Evolutionary conservation across 306 rosid species (phyloP).

Genomic region (Inga laurina): DNA sequence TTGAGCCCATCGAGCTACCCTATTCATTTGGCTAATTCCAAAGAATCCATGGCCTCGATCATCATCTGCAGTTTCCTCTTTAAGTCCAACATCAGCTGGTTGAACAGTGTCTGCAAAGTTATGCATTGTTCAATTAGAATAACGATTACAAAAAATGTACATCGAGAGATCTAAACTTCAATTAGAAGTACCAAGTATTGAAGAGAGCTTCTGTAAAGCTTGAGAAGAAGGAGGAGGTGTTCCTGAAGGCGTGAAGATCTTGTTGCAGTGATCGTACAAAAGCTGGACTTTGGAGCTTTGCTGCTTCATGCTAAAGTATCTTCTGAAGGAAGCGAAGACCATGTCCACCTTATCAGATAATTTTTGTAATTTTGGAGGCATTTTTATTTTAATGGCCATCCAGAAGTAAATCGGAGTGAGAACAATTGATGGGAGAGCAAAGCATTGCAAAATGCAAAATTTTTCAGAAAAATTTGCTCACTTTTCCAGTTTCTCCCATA

Average conservation of each 20-base stretch:
- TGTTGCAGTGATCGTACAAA: constrained; percentile 71
- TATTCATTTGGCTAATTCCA: constrained; percentile 53
- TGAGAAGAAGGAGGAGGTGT: constrained; percentile 52
- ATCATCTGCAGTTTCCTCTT: constrained; percentile 68
- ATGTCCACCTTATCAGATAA: constrained; percentile 49
- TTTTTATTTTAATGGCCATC: constrained; percentile 1
- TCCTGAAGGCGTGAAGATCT: constrained; percentile 54
- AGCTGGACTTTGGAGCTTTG: constrained; percentile 63
- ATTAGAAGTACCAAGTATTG: constrained; percentile 64
- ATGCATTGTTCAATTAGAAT: constrained; percentile 7
- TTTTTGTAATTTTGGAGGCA: constrained; percentile 36
- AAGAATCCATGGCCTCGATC: constrained; percentile 85
- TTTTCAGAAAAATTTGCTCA: background rate
- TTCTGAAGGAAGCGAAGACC: constrained; percentile 39
- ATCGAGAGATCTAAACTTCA: background rate
- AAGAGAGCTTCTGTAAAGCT: constrained; percentile 53
- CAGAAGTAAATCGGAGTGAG: background rate
- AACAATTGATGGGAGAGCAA: background rate
- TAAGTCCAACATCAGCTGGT: constrained; percentile 81
- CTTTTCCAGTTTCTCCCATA: constrained; percentile 4
- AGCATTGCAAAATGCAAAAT: background rate
- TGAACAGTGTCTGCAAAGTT: constrained; percentile 55
- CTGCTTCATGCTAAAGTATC: constrained; percentile 51
- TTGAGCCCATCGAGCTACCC: constrained; percentile 83
- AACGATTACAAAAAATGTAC: background rate